Percentiles rank a stretch among this genome's conserved stretches.
Evolutionary conservation across 441 rosid species (phyloP).

Genomic region (Corymbia calophylla): DNA sequence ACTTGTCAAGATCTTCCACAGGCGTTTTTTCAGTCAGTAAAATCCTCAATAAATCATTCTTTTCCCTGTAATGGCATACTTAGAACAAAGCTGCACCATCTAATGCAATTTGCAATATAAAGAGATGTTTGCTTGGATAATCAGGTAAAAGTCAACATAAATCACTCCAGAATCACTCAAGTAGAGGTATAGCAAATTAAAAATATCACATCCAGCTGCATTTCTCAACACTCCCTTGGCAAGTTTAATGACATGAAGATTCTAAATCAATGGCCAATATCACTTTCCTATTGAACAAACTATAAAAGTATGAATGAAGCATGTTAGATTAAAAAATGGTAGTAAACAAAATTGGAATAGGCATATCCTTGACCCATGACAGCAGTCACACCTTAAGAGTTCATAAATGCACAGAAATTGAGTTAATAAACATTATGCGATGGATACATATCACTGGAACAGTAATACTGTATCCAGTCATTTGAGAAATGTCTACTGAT

Average conservation of each 20-base stretch:
- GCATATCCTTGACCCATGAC: neutral
- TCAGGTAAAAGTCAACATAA: neutral
- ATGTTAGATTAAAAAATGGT: neutral
- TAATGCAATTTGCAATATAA: neutral
- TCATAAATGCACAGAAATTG: neutral
- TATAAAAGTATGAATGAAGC: neutral
- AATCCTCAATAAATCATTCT: neutral
- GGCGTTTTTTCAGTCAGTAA: neutral
- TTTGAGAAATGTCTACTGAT: neutral
- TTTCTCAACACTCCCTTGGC: neutral
- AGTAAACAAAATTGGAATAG: neutral
- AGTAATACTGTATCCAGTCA: neutral
- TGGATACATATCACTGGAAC: neutral
- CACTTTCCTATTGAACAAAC: neutral
- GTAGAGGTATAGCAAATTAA: neutral
- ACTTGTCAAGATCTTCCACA: neutral
- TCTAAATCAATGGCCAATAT: neutral
- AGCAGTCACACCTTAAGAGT: neutral
- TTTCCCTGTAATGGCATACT: neutral
- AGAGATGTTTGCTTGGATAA: neutral
- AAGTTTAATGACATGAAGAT: neutral
- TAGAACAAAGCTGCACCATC: neutral
- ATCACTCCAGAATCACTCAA: neutral
- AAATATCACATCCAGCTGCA: neutral
- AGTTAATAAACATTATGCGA: neutral